Percentiles rank a stretch among this genome's conserved stretches.
These are phyloP conservation scores for Scheffersomyces insectosa DNA, from an alignment of 1,139 yeast species.

Conservation along the genomic window DNA sequence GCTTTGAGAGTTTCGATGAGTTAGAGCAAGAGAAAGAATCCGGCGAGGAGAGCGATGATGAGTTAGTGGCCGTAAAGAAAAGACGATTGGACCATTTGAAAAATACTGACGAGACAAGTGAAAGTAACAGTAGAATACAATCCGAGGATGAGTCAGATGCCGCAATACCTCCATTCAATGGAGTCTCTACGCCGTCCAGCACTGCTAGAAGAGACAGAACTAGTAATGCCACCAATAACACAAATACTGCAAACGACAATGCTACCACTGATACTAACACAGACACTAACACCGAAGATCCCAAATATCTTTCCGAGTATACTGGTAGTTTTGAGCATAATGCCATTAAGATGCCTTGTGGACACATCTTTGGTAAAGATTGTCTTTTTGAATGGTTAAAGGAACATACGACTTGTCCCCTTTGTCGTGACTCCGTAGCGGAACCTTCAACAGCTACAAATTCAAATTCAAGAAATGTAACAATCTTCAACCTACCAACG, in stretches of 20 bases:
- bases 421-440: conserved; percentile 66
- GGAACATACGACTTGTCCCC: conserved; percentile 71
- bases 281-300: conserved; percentile 2
- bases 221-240: not conserved
- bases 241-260: not conserved
- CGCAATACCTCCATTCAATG: not conserved
- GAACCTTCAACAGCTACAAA: conserved; percentile 5
- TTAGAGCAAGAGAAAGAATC: conserved; percentile 8
- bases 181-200: not conserved
- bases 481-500: not conserved
- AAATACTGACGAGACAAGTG: conserved; percentile 4
- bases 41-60: conserved; percentile 13
- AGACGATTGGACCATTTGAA: conserved; percentile 5
- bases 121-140: conserved; percentile 5
- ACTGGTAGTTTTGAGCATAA: conserved; percentile 50
- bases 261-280: not conserved
- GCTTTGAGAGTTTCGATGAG: conserved; percentile 56
- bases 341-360: conserved; percentile 77
- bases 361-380: conserved; percentile 71
- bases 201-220: not conserved
- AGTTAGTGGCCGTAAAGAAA: conserved; percentile 18
- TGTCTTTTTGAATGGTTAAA: conserved; percentile 79
- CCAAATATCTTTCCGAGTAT: conserved; percentile 26
- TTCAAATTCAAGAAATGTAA: not conserved
- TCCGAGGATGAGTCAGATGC: conserved; percentile 2